These are phyloP conservation scores for Penicillium cataractarum DNA, from an alignment of 495 filamentous ascomycete species.

Conservation along the genomic window DNA sequence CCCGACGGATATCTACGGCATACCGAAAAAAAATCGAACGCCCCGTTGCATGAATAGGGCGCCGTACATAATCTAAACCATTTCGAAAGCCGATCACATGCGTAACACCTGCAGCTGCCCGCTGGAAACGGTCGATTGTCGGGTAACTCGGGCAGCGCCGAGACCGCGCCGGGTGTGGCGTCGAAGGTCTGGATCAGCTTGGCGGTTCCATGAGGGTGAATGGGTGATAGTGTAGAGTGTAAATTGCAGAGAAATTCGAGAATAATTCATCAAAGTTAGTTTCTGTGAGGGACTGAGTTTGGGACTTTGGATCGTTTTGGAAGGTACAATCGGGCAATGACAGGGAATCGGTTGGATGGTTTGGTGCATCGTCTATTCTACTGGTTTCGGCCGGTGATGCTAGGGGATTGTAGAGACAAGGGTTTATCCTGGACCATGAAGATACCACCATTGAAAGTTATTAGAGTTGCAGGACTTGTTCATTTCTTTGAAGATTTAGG, in stretches of 20 bases:
- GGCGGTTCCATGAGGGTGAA: neutral
- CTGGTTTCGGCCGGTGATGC: neutral
- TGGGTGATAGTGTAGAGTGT: neutral
- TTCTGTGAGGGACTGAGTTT: too few species aligned
- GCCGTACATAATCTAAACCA: too few species aligned
- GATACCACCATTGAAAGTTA: too few species aligned
- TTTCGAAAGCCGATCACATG: conserved; percentile 28
- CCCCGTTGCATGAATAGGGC: neutral
- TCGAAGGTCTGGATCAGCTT: conserved; percentile 16
- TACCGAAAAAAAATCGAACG: conserved; percentile 24
- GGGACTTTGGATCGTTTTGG: neutral
- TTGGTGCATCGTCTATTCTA: conserved; percentile 1
- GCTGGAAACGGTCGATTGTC: too few species aligned
- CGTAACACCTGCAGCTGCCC: conserved; percentile 15
- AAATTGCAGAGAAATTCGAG: neutral
- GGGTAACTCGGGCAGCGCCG: conserved; percentile 17
- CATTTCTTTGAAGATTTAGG: too few species aligned
- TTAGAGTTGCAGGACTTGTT: too few species aligned
- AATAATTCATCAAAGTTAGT: neutral
- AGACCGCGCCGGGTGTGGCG: conserved; percentile 9
- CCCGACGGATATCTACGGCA: conserved; percentile 1
- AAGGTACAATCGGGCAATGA: neutral
- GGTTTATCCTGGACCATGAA: too few species aligned
- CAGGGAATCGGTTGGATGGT: neutral
- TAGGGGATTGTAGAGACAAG: neutral